Conservation (phyloP, 192 early-diverging fungal genomes). For the Linderina pennispora region DNA sequence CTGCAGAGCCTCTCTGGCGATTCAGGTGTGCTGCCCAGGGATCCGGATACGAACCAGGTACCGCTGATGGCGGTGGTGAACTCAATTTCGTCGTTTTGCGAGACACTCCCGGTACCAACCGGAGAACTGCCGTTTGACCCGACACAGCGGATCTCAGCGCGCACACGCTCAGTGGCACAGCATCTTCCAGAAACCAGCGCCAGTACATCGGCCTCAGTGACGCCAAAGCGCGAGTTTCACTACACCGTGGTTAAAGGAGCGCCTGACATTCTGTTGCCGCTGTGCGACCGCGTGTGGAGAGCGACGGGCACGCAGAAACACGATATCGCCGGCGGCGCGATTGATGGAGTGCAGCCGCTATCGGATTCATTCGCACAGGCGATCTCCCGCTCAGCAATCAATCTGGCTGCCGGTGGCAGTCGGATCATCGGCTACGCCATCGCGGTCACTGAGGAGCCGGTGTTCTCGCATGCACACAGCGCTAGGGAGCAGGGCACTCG, state of each 20-base stretch:
- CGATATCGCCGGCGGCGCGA: too few species aligned
- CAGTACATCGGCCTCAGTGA: neutral
- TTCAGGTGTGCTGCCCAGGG: slow-evolving; percentile 3
- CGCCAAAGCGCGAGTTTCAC: slow-evolving; percentile 6
- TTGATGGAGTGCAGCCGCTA: slow-evolving; percentile 9
- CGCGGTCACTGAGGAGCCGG: slow-evolving; percentile 27
- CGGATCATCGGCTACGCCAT: slow-evolving; percentile 36
- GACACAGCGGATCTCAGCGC: slow-evolving; percentile 20
- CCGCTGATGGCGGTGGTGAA: slow-evolving; percentile 9
- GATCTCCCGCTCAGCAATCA: slow-evolving; percentile 20
- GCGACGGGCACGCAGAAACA: neutral
- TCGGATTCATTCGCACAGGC: slow-evolving; percentile 11
- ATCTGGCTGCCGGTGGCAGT: slow-evolving; percentile 31
- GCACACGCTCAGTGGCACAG: slow-evolving; percentile 13
- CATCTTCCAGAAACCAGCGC: neutral
- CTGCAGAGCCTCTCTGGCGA: slow-evolving; percentile 16
- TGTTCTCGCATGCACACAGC: slow-evolving; percentile 6
- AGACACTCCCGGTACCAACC: slow-evolving; percentile 15
- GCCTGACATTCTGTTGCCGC: slow-evolving; percentile 19
- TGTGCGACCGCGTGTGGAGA: slow-evolving; percentile 25
- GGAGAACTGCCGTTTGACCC: slow-evolving; percentile 37
- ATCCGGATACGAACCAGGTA: slow-evolving; percentile 8
- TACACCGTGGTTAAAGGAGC: slow-evolving; percentile 37
- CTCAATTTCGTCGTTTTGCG: slow-evolving; percentile 14
- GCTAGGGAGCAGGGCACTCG: too few species aligned